A percentile compares a stretch with the other conserved stretches of the same genome.
These are phyloP conservation scores for Ricinus communis DNA, from an alignment of 345 rosid species.

Conservation along the genomic window DNA sequence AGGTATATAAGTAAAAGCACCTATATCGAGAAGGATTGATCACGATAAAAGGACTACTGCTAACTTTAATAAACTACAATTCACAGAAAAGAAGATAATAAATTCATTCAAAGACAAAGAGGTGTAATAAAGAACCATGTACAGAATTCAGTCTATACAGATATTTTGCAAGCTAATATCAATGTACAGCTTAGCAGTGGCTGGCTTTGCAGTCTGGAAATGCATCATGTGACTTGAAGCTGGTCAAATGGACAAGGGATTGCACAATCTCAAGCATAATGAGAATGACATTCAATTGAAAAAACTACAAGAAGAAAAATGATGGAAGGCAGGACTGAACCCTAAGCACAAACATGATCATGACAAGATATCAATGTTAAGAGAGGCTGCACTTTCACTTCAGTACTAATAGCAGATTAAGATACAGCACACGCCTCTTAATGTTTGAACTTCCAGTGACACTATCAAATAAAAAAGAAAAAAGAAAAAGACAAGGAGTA, in stretches of 20 bases:
- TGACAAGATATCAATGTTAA: background rate
- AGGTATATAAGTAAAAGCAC: too few species aligned
- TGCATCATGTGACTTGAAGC: background rate
- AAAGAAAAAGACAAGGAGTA: too few species aligned
- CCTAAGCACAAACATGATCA: background rate
- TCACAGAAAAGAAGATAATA: background rate
- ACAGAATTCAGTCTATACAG: too few species aligned
- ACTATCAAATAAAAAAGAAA: too few species aligned
- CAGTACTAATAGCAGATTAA: too few species aligned
- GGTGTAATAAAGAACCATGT: background rate
- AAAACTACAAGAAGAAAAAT: background rate
- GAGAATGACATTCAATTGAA: background rate
- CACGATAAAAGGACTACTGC: background rate
- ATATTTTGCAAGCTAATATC: too few species aligned
- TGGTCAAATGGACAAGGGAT: background rate
- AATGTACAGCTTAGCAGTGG: too few species aligned
- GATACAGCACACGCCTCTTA: too few species aligned
- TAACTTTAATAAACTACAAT: background rate
- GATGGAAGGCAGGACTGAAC: background rate
- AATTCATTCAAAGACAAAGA: background rate
- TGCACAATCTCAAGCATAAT: slow-evolving; percentile 1
- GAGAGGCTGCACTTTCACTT: too few species aligned
- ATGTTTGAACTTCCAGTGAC: too few species aligned
- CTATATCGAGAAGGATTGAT: background rate
- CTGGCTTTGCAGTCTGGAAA: background rate